Evolutionary conservation across 2,329 filamentous ascomycete genomes (phyloP).

Genomic region (Claviceps sorghi): DNA sequence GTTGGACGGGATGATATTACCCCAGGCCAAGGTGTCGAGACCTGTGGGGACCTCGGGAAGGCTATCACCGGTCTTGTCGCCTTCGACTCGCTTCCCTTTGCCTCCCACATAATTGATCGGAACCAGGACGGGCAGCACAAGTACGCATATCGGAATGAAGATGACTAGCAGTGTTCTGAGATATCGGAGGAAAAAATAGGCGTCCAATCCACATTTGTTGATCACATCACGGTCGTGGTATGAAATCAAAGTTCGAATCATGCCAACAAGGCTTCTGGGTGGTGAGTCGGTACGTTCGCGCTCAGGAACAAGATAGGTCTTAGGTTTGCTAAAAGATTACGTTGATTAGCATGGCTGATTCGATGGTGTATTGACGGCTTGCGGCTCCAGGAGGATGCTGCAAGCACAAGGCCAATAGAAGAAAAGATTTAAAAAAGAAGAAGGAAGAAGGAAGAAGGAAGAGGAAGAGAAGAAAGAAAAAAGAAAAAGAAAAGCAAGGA

Average conservation of each 20-base stretch:
- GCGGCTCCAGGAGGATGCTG: not conserved
- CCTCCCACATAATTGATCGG: constrained; percentile 71
- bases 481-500: too few species aligned
- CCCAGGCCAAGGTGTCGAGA: constrained; percentile 73
- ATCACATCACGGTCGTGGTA: constrained; percentile 70
- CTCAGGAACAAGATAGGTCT: constrained; percentile 76
- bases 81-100: constrained; percentile 38
- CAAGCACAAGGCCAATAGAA: constrained; percentile 4
- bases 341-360: not conserved
- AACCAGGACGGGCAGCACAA: constrained; percentile 74
- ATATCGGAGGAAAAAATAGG: constrained; percentile 94
- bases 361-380: not conserved
- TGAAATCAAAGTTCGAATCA: constrained; percentile 47
- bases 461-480: too few species aligned
- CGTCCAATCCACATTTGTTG: constrained; percentile 87
- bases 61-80: constrained; percentile 16
- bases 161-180: constrained; percentile 66
- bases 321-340: constrained; percentile 46
- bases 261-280: constrained; percentile 37
- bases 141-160: constrained; percentile 64
- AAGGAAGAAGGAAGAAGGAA: too few species aligned
- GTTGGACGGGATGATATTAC: constrained; percentile 58
- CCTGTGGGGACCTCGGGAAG: constrained; percentile 31
- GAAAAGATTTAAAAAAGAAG: not conserved
- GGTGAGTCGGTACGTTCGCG: constrained; percentile 68